A percentile compares a stretch with the other conserved stretches of the same genome.
phyloP scores from a whole-genome alignment of 2,329 filamentous ascomycete species.

The Alternaria rosae region DNA sequence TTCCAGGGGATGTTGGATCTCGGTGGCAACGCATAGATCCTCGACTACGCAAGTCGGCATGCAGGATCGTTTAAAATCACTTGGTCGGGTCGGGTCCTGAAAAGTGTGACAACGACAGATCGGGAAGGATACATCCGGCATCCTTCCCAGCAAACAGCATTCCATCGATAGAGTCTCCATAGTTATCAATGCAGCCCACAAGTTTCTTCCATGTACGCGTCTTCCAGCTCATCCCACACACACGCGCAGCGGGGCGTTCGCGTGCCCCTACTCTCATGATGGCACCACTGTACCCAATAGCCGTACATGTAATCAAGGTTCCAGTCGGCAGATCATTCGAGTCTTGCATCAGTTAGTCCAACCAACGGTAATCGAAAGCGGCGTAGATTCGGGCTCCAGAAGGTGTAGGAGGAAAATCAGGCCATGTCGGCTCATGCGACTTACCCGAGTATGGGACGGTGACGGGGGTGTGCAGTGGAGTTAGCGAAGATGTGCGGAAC shows the following conservation, averaged over 20 bases:
- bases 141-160: slow-evolving; percentile 5
- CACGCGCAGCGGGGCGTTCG: not conserved
- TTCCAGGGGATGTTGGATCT: not conserved
- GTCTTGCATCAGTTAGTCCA: slow-evolving; percentile 8
- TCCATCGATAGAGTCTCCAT: slow-evolving; percentile 2
- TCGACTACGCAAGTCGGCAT: not conserved
- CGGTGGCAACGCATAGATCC: not conserved
- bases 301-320: not conserved
- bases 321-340: slow-evolving; percentile 12
- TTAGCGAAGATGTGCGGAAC: slow-evolving; percentile 3
- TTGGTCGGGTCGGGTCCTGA: not conserved
- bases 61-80: not conserved
- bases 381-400: not conserved
- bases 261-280: slow-evolving; percentile 5
- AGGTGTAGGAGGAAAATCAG: slow-evolving; percentile 9
- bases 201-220: not conserved
- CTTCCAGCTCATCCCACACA: not conserved
- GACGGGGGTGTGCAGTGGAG: not conserved
- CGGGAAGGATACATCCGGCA: slow-evolving; percentile 1
- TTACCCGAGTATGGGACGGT: slow-evolving; percentile 7
- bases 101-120: slow-evolving; percentile 1
- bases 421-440: slow-evolving; percentile 15
- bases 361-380: slow-evolving; percentile 2
- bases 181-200: slow-evolving; percentile 8
- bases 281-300: slow-evolving; percentile 10